These are phyloP conservation scores for Lodderomyces beijingensis DNA, from an alignment of 1,139 yeast genomes.

Conservation along the genomic window DNA sequence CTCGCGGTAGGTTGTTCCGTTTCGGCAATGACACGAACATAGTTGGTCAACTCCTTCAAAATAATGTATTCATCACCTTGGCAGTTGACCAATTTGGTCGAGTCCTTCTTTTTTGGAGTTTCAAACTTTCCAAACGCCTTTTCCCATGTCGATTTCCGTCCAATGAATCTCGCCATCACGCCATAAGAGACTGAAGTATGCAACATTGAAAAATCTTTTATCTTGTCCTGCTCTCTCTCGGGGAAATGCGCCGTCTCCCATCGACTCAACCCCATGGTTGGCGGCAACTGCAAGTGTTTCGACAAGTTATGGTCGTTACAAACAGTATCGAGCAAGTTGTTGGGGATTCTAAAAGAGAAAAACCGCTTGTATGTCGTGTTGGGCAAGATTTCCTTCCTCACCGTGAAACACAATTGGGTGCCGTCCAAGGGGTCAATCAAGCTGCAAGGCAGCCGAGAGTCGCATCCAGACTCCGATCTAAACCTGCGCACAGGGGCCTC, in stretches of 20 bases:
- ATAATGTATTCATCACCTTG: constrained; percentile 42
- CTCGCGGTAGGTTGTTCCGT: constrained; percentile 10
- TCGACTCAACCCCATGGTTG: constrained; percentile 31
- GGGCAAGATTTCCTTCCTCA: constrained; percentile 25
- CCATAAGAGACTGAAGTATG: constrained; percentile 34
- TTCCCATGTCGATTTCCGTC: constrained; percentile 24
- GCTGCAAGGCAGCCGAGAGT: no score
- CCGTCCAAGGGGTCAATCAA: constrained; percentile 26
- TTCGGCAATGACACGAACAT: constrained; percentile 29
- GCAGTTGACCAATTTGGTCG: constrained; percentile 30
- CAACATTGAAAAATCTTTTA: constrained; percentile 21
- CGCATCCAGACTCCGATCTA: constrained; percentile 20
- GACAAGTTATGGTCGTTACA: constrained; percentile 33
- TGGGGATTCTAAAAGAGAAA: constrained; percentile 41
- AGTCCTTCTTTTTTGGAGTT: constrained; percentile 8
- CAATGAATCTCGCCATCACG: constrained; percentile 39
- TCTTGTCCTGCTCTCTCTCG: constrained; percentile 10
- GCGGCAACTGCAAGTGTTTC: constrained; percentile 36
- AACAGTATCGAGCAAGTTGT: constrained; percentile 33
- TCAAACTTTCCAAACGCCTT: constrained; percentile 14
- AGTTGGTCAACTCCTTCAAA: constrained; percentile 26
- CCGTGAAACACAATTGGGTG: constrained; percentile 22
- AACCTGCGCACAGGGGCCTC: constrained; percentile 30
- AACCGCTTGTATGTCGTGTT: constrained; percentile 32
- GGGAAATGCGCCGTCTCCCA: constrained; percentile 14